Conservation (phyloP, 441 rosid species). For the Bruguiera hainesii region DNA sequence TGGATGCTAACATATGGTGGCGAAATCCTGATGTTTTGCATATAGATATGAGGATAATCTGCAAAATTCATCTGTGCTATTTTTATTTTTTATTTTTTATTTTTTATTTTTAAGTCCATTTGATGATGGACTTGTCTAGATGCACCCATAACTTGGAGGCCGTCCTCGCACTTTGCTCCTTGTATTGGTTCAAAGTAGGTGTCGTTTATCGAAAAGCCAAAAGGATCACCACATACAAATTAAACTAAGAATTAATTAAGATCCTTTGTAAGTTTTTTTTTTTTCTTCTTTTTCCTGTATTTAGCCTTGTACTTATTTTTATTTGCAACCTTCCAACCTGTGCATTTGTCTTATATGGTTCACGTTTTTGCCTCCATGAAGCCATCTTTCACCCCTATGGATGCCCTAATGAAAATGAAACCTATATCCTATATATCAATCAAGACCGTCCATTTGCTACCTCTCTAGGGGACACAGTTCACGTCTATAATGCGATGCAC, state of each 20-base stretch:
- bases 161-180: slow-evolving; percentile 12
- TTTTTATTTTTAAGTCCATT: background rate
- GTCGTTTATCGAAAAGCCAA: slow-evolving; percentile 20
- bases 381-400: background rate
- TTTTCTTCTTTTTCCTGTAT: background rate
- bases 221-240: background rate
- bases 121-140: no score
- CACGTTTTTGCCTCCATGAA: slow-evolving; percentile 4
- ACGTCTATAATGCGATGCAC: background rate
- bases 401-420: background rate
- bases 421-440: background rate
- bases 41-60: no score
- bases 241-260: slow-evolving; percentile 8
- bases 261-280: slow-evolving; percentile 15
- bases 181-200: slow-evolving; percentile 21
- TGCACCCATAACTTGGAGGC: background rate
- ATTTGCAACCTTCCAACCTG: background rate
- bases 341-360: slow-evolving; percentile 21
- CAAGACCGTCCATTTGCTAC: slow-evolving; percentile 5
- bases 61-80: no score
- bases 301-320: slow-evolving; percentile 18
- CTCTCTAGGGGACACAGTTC: background rate
- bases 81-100: background rate
- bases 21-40: no score
- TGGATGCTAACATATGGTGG: no score